These are phyloP conservation scores for Teunomyces gatunensis DNA, from an alignment of 805 yeast species.

Conservation along the genomic window DNA sequence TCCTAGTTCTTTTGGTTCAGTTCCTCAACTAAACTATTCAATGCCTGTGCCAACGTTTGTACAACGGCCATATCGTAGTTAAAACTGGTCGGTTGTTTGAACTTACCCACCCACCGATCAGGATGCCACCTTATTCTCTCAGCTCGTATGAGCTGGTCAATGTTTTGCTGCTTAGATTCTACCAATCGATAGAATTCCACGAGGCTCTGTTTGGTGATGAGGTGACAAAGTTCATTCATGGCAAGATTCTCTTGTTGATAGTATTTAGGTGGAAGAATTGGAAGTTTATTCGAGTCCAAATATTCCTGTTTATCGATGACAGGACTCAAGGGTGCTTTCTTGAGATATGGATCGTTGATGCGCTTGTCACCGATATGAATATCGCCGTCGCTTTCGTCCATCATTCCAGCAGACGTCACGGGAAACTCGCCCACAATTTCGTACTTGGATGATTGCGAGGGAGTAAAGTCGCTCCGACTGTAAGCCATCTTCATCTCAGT, in stretches of 20 bases:
- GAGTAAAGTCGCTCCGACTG: slow-evolving; percentile 9
- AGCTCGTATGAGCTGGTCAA: slow-evolving; percentile 29
- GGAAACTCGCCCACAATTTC: slow-evolving; percentile 33
- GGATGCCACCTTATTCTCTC: slow-evolving; percentile 74
- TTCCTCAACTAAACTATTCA: slow-evolving; percentile 28
- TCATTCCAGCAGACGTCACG: slow-evolving; percentile 28
- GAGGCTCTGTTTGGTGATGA: slow-evolving; percentile 23
- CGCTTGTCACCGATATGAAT: slow-evolving; percentile 39
- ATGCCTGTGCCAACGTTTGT: slow-evolving; percentile 27
- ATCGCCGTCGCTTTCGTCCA: slow-evolving; percentile 32
- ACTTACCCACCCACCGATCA: slow-evolving; percentile 49
- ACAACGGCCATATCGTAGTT: slow-evolving; percentile 26
- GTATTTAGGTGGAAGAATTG: slow-evolving; percentile 11
- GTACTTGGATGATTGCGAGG: slow-evolving; percentile 13
- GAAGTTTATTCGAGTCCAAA: slow-evolving; percentile 7
- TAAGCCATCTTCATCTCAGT: slow-evolving; percentile 10
- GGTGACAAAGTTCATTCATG: slow-evolving; percentile 10
- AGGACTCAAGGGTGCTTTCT: neutral
- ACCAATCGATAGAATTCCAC: slow-evolving; percentile 26
- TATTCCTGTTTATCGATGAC: slow-evolving; percentile 4
- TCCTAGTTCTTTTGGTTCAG: neutral
- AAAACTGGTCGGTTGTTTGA: slow-evolving; percentile 11
- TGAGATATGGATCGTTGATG: slow-evolving; percentile 30
- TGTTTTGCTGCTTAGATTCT: slow-evolving; percentile 10
- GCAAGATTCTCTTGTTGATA: slow-evolving; percentile 7